Evolutionary conservation across 768 basidiomycete genomes (phyloP).

Genomic region (Suillus weaverae): DNA sequence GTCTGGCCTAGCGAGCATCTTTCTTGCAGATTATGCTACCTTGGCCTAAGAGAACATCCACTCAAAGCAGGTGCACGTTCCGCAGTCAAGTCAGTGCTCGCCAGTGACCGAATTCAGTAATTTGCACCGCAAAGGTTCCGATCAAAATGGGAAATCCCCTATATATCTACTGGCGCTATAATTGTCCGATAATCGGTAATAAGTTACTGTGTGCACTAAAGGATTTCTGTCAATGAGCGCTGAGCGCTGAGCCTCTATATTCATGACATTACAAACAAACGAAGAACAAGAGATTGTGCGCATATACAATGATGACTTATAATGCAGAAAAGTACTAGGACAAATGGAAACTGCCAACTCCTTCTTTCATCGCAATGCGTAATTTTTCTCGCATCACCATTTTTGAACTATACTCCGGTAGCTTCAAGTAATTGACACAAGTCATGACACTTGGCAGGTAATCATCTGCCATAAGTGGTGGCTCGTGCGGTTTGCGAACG

Average conservation of each 20-base stretch:
- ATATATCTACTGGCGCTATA: neutral
- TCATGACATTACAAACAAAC: slow-evolving; percentile 7
- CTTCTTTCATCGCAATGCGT: slow-evolving; percentile 84
- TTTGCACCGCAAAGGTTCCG: neutral
- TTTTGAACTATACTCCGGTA: slow-evolving; percentile 93
- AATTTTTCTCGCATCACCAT: slow-evolving; percentile 83
- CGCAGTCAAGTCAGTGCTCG: slow-evolving; percentile 20
- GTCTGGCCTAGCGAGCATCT: slow-evolving; percentile 56
- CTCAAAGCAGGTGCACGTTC: slow-evolving; percentile 17
- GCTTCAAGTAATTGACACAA: slow-evolving; percentile 94
- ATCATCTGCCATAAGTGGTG: slow-evolving; percentile 87
- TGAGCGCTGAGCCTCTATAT: slow-evolving; percentile 7
- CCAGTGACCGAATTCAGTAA: neutral
- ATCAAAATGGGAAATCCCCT: neutral
- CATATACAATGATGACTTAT: slow-evolving; percentile 26
- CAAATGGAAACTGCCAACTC: slow-evolving; percentile 95
- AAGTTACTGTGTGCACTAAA: neutral
- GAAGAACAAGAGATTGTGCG: slow-evolving; percentile 11
- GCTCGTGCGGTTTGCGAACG: slow-evolving; percentile 94
- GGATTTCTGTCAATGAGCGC: neutral
- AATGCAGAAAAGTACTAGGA: slow-evolving; percentile 51
- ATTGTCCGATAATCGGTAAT: too few relatives aligned
- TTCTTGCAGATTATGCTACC: slow-evolving; percentile 8
- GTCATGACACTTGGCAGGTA: slow-evolving; percentile 99
- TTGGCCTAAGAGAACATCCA: neutral